These are phyloP conservation scores for Tuber umbilicatum DNA, from an alignment of 495 filamentous ascomycete species.

Conservation along the genomic window DNA sequence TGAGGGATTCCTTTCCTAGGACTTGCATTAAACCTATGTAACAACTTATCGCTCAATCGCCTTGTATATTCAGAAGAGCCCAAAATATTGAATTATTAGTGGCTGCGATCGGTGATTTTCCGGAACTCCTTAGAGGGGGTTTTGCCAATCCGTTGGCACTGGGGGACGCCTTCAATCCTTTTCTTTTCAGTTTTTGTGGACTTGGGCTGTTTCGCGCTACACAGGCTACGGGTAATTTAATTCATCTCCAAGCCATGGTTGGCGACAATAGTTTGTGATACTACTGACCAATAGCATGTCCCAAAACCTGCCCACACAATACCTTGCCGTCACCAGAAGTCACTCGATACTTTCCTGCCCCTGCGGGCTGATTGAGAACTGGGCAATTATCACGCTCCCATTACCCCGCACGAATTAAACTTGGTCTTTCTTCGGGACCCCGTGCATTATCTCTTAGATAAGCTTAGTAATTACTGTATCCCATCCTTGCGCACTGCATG, in stretches of 20 bases:
- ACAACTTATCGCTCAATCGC: neutral
- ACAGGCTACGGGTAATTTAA: too few species aligned
- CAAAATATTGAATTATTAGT: neutral
- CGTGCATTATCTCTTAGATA: neutral
- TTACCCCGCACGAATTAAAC: neutral
- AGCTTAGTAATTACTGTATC: neutral
- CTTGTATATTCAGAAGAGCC: neutral
- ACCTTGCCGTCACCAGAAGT: neutral
- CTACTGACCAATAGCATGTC: too few species aligned
- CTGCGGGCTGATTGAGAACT: neutral
- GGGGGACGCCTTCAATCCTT: neutral
- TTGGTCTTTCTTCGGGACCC: neutral
- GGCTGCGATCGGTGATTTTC: neutral
- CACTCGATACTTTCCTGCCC: neutral
- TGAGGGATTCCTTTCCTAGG: neutral
- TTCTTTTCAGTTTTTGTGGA: neutral
- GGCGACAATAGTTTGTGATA: neutral
- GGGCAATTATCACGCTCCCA: neutral
- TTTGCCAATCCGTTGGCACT: neutral
- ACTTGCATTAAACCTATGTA: neutral
- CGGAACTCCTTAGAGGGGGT: neutral
- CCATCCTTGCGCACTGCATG: too few species aligned
- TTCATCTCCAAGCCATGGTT: neutral
- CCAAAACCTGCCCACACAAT: too few species aligned
- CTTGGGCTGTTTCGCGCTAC: neutral